Evolutionary conservation across 2,329 filamentous ascomycete species (phyloP), one percentile per base, ranked within the genome.

Genomic region (Nemania sp.): DNA sequence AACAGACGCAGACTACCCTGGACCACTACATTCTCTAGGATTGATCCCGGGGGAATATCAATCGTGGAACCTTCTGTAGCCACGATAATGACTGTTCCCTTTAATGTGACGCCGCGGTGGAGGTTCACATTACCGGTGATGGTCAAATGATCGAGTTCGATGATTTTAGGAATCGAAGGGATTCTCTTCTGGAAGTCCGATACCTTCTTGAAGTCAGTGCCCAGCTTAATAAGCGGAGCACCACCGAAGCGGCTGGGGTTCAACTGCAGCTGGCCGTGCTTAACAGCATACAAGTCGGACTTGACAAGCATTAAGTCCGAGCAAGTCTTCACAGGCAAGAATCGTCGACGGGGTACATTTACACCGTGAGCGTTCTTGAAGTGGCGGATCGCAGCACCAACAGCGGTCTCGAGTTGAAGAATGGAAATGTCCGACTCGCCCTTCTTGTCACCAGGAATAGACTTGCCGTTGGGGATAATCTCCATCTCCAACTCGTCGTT

Each of bases 321-420:
- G 89, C 95, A 99, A 24, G 96, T 99, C 93, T 99, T 99, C 87
- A 99, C 96, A 70, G 96, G 96, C 86, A 99, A 89, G 93, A 99
- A 99, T 75, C 96, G 94, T 77, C 94, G 91, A 81, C 96, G 93
- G 72, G 96, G 96, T 63, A 99, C 96, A 82, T 99, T 99, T 86
- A 99, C 95, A 85, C 96, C 96, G 84, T 99, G 96, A 45, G 94
- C 96, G 83, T 98, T 98, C 84, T 92, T 91, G 88, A 99, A 99
- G 86, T 99, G 96, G 76, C 95, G 94, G 82, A 99, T 99, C 79
- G 96, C 96, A 73, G 96, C 96, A 85, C 96, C 96, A 73, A 99
- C 96, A 68, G 96, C 96, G 29, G 96, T 99, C 88, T 99, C 96
- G 75, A 99, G 93, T 87, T 99, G 96, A 78, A 98, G 89, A 80